phyloP scores from a whole-genome alignment of 192 early-diverging fungal species.

The Cetraspora pellucida region DNA sequence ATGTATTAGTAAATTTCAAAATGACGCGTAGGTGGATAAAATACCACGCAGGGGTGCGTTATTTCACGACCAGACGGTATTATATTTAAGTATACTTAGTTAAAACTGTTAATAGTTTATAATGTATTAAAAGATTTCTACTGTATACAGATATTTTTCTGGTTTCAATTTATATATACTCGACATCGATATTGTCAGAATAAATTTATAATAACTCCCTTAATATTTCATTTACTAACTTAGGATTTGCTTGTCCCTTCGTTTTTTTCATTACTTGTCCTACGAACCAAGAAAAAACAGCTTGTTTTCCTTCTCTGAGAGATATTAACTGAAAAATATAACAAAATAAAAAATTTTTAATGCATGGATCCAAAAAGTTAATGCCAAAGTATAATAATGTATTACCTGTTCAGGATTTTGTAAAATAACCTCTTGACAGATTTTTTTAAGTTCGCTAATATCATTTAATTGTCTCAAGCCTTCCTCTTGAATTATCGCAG shows the following conservation, averaged over 20 bases:
- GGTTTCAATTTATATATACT: too few species aligned
- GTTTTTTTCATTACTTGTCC: conserved; percentile 82
- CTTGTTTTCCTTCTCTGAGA: conserved; percentile 65
- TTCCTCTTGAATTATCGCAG: conserved; percentile 62
- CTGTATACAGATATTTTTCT: too few species aligned
- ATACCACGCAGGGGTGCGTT: too few species aligned
- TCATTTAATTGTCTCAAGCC: conserved; percentile 62
- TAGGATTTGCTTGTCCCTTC: conserved; percentile 78
- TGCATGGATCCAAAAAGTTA: background rate
- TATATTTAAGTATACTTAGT: too few species aligned
- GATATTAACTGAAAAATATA: conserved; percentile 53
- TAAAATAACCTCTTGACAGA: conserved; percentile 50
- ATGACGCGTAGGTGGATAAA: too few species aligned
- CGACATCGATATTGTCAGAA: too few species aligned
- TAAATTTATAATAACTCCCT: conserved; percentile 15
- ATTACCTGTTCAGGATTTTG: conserved; percentile 49
- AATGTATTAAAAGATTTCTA: too few species aligned
- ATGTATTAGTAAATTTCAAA: too few species aligned
- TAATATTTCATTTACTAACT: conserved; percentile 62
- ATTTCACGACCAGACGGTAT: too few species aligned
- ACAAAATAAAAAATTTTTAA: conserved; percentile 14
- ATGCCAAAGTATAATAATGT: background rate
- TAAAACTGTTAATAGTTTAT: too few species aligned
- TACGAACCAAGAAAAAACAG: conserved; percentile 78
- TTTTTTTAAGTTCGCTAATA: conserved; percentile 41